Evolutionary conservation across 2,329 filamentous ascomycete species (phyloP).

Genomic region (Colletotrichum agaves): DNA sequence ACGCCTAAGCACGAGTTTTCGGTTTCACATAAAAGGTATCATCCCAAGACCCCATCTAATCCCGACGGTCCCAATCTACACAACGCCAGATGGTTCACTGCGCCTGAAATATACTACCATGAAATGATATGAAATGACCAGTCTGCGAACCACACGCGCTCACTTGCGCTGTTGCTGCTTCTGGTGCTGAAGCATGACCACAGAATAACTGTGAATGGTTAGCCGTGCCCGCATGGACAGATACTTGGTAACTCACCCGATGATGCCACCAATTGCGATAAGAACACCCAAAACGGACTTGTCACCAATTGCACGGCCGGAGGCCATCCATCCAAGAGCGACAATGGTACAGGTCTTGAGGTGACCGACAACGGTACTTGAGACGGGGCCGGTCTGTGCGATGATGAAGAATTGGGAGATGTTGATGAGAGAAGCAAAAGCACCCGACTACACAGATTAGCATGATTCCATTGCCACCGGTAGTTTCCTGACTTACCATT

Average conservation of each 20-base stretch:
- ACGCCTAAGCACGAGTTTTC: slow-evolving; percentile 31
- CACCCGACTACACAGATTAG: slow-evolving; percentile 61
- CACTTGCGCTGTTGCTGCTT: slow-evolving; percentile 31
- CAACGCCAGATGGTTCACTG: slow-evolving; percentile 13
- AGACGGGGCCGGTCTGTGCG: slow-evolving; percentile 70
- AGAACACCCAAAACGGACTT: slow-evolving; percentile 65
- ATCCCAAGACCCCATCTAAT: slow-evolving; percentile 27
- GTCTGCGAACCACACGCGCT: neutral
- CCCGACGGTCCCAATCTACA: slow-evolving; percentile 14
- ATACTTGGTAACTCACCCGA: slow-evolving; percentile 57
- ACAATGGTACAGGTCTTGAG: slow-evolving; percentile 74
- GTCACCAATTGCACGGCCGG: slow-evolving; percentile 65
- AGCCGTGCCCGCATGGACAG: neutral
- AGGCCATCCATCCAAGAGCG: slow-evolving; percentile 69
- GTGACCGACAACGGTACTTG: slow-evolving; percentile 73
- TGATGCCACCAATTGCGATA: slow-evolving; percentile 66
- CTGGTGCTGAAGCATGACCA: slow-evolving; percentile 59
- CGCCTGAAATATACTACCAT: slow-evolving; percentile 9
- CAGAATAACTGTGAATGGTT: slow-evolving; percentile 53
- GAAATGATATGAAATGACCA: slow-evolving; percentile 16
- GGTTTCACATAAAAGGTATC: slow-evolving; percentile 33
- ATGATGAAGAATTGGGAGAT: slow-evolving; percentile 72
- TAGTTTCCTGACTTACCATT: slow-evolving; percentile 56
- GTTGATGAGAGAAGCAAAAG: slow-evolving; percentile 73
- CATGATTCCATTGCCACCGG: neutral